Base-by-base conservation (phyloP, 2,329 filamentous ascomycete species). In the Alternaria conjuncta region DNA sequence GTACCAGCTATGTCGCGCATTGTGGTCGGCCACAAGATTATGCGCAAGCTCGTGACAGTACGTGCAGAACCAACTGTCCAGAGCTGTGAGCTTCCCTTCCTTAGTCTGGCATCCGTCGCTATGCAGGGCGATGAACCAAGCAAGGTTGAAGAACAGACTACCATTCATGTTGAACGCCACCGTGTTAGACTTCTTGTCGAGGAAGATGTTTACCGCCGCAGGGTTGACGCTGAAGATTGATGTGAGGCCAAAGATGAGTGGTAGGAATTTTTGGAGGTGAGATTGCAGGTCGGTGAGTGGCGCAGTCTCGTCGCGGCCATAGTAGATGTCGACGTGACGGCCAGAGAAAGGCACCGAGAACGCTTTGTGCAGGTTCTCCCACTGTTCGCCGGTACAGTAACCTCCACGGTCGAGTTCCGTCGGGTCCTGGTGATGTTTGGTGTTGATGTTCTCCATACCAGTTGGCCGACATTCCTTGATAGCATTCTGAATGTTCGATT, bases 1-100 rank as follows among this genome's bases (percentile, higher is more conserved):
- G 57, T 79, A 80, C 78, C 78, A 80, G 25, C 68, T 77, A 57
- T 79, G 77, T 57, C 78, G 67, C 12, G 78, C 76, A 60, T 78
- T 79, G 79, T 98, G 95, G 66, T 89, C 86, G 41, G 83, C 82
- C 9, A 97, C 93, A 58, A 99, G 82, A 78, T 99, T 99, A 81
- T 99, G 96, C 61, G 96, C 94, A 79, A 99, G 82, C 82, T 99
- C 96, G 78, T 99, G 96, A 66, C 94, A 96, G 65, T 97, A 79
- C n/a, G 96, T 94, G 67, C 97, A 92, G 88, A 92, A 97, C 95
- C 95, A 98, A 3, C 92, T 92, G 64, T 96, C 91, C 5, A 88
- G 84, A 21, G 78, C 53, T 61, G 81, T 53, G 47, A 88, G 84
- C 25, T 75, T 70, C 0, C 78, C 78, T 44, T 75, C 71, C 8